Evolutionary conservation across 768 basidiomycete species (phyloP).

Genomic region (Fistulinella prunicolor): DNA sequence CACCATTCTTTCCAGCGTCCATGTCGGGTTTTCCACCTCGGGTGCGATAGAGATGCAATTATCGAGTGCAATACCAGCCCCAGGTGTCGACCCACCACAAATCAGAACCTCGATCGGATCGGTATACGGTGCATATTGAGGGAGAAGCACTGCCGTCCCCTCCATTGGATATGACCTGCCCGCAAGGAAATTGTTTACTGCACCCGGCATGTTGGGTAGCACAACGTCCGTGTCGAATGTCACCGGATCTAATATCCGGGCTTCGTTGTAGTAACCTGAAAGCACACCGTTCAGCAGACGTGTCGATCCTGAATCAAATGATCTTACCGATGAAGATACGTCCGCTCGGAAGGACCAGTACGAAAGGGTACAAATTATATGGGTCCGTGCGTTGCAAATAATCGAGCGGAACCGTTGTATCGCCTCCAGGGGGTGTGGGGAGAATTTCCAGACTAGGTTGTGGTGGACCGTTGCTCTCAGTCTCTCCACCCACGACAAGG

Average conservation of each 20-base stretch:
- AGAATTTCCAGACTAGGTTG: conserved; percentile 71
- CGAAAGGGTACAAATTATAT: conserved; percentile 77
- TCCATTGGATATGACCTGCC: conserved; percentile 79
- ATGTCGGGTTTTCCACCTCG: conserved; percentile 57
- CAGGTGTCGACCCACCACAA: conserved; percentile 72
- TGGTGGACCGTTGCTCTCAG: conserved; percentile 62
- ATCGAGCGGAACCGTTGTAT: conserved; percentile 58
- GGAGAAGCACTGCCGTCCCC: conserved; percentile 67
- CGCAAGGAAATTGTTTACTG: conserved; percentile 67
- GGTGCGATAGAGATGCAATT: conserved; percentile 72
- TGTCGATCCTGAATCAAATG: neutral
- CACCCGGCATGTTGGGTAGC: conserved; percentile 72
- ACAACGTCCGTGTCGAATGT: conserved; percentile 58
- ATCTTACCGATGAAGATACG: conserved; percentile 65
- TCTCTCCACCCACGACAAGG: conserved; percentile 72
- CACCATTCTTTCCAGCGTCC: conserved; percentile 80
- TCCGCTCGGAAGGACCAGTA: conserved; percentile 66
- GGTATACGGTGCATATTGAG: conserved; percentile 70
- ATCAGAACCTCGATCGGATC: conserved; percentile 65
- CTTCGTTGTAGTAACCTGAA: conserved; percentile 77
- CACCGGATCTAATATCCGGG: conserved; percentile 65
- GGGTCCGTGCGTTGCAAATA: conserved; percentile 74
- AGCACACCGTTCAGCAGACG: neutral
- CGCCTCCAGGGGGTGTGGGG: conserved; percentile 64
- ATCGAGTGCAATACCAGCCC: conserved; percentile 50